Base-by-base conservation (phyloP, 73 alveolate genomes). In the Paramecium pentaurelia region DNA sequence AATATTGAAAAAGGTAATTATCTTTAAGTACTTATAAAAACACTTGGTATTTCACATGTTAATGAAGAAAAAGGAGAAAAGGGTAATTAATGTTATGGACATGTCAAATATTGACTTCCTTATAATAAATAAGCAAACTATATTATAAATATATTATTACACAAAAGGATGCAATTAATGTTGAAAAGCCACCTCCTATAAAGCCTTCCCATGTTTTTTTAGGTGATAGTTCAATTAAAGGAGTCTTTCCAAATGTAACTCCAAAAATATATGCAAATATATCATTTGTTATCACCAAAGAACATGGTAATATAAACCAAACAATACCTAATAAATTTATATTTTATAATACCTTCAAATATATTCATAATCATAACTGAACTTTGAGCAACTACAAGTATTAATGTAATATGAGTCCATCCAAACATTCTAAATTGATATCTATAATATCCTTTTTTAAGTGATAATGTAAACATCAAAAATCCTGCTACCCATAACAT, bases 151-250 rank as follows among this genome's bases (percentile, higher is more conserved):
- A 60, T 8, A 2, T 0, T 5, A 1, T 25, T 92, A 77, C 92
- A 44, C 85, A 40, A 40, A 77, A 27, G 10, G 95, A 85, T 27
- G 92, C 86, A 58, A 92, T 36, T 58, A 77, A 64, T 11, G 95
- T 71, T 77, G 92, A 44, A 80, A 71, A 85, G 60, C 93, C 58
- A 77, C 96, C 95, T 22, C 99, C 99, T 6, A 97, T 96, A 86
- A 97, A 98, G 14, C 99, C 99, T 96, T 98, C 99, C 99, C 99
- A 97, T 12, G 99, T 98, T 95, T 98, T 98, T 71, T 98, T 98
- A 11, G 99, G 99, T 36, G 99, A 96, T 60, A 98, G 93, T 58
- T 96, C 91, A 86, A 98, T 97, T 58, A 98, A 94, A 14, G 96
- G 97, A 18, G 99, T 96, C 93, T 92, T 98, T 10, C 99, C 99